Base-by-base conservation (phyloP, 345 rosid genomes). In the Populus ilicifolia region DNA sequence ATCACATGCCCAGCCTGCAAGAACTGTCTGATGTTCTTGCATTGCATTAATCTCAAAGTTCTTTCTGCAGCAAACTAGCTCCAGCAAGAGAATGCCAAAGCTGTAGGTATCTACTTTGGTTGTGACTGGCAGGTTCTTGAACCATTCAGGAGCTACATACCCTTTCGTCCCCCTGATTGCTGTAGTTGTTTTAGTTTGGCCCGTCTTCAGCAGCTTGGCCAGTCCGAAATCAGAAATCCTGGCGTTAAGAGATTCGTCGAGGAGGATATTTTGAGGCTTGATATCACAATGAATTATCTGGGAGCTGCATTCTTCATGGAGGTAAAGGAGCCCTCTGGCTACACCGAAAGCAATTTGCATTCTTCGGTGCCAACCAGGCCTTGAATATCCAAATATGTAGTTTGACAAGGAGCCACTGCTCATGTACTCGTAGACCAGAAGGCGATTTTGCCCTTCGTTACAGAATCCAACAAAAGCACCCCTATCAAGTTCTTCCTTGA, bases 101-200 rank as follows among this genome's bases (percentile, higher is more conserved):
- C 89, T 85, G 77, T 81, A 88, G 13, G 86, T 74, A 16, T 89
- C 90, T 0, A 82, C 90, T 62, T 85, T 88, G 17, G 56, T 83
- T n/a, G 89, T 84, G 11, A 86, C 41, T 0, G 89, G 87, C 84
- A 74, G 64, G 82, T 67, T 86, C 33, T 64, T 77, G 75, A 87
- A 86, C 87, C 88, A 85, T 79, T 82, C 88, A 13, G 90, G 88
- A 0, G 86, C 87, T 7, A 84, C 74, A 46, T 80, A 84, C 13
- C 90, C 88, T 69, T 54, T 85, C 18, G 88, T 84, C 35, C 87
- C 86, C 36, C 87, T 76, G 36, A 84, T 69, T 23, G 48, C 72
- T 0, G 88, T 87, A 0, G 62, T 16, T 2, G 86, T 85, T n/a
- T 59, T 54, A 10, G 76, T 82, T 35, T 85, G 87, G 50, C 77